Base-by-base conservation (phyloP, 345 rosid genomes). In the Rhodamnia rubescens region DNA sequence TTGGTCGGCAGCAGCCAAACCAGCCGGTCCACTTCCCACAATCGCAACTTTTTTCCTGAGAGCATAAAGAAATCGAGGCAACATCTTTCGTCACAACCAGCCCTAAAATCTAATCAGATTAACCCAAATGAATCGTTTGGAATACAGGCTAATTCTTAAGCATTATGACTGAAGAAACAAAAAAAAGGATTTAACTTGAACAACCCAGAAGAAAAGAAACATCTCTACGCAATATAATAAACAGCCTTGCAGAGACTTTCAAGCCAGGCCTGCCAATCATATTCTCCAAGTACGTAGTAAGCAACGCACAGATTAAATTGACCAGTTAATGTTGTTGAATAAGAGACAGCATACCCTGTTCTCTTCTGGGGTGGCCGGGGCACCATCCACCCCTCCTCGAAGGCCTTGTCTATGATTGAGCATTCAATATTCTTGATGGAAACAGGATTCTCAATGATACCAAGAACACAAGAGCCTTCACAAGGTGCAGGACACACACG, bases 401-500 rank as follows among this genome's bases (percentile, higher is more conserved):
- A 97, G 42, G 98, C 99, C 89, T 92, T 96, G 89, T 97, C 99
- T 52, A 97, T 96, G 83, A 97, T 97, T 3, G 98, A 85, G 87
- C 99, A 95, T 88, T 97, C 99, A 59, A 97, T 97, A 86, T 85
- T 94, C 87, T 98, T 98, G 84, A 98, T 98, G 36, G 99, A 98
- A 9, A 98, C 99, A 36, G 99, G 99, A 89, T 98, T 96, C 89
- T 98, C 99, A 88, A 98, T 98, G 51, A 98, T 98, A n/a, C 99
- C 99, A 75, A 98, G 99, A 81, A 98, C 99, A 81, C 99, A 98
- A 83, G 99, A 94, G 83, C 99, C 99, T 92, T 98, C 99, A 87
- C 99, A 98, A 11, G 99, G 99, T 83, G 99, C 99, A 89, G 99
- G 99, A 87, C 99, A 98, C 40, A 98, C 99, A n/a, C 99, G 90